Percentiles rank a stretch among this genome's conserved stretches.
Evolutionary conservation across 148 eudicot genomes (phyloP).

Genomic region (Selenicereus undatus): DNA sequence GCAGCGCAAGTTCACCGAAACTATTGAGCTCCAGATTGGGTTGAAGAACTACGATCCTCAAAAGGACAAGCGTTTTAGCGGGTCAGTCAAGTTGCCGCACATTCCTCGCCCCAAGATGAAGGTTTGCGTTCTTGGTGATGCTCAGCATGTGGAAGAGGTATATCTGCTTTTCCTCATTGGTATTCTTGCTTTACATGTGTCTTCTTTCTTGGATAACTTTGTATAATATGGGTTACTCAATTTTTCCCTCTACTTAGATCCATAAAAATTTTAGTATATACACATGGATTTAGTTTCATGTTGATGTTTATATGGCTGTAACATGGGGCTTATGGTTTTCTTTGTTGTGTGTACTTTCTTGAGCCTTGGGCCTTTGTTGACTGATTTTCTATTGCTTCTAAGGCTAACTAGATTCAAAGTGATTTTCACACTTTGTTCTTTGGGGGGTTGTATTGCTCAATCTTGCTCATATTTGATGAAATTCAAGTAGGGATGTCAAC

Average conservation of each 20-base stretch:
- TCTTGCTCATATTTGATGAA: not conserved
- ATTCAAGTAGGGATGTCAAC: no score
- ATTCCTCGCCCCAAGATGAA: conserved; percentile 37
- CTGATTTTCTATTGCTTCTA: not conserved
- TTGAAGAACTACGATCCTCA: conserved; percentile 54
- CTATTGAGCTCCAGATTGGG: conserved; percentile 26
- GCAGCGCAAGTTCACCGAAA: conserved; percentile 32
- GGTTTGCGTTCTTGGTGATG: conserved; percentile 40
- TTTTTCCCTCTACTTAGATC: not conserved
- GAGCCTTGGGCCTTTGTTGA: not conserved
- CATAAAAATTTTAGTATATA: no score
- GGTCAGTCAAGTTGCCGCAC: conserved; percentile 47
- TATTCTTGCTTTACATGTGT: not conserved
- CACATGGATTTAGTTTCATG: no score
- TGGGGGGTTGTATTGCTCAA: not conserved
- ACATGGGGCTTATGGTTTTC: no score
- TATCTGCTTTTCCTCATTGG: not conserved
- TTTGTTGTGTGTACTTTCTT: no score
- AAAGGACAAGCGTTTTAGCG: conserved; percentile 51
- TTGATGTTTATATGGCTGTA: no score
- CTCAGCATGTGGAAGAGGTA: conserved; percentile 54
- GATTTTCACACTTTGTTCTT: not conserved
- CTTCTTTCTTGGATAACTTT: not conserved
- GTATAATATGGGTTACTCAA: not conserved
- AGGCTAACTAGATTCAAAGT: not conserved